Conservation (phyloP, 1,284 basidiomycete genomes). For the Xerocomus tenax region DNA sequence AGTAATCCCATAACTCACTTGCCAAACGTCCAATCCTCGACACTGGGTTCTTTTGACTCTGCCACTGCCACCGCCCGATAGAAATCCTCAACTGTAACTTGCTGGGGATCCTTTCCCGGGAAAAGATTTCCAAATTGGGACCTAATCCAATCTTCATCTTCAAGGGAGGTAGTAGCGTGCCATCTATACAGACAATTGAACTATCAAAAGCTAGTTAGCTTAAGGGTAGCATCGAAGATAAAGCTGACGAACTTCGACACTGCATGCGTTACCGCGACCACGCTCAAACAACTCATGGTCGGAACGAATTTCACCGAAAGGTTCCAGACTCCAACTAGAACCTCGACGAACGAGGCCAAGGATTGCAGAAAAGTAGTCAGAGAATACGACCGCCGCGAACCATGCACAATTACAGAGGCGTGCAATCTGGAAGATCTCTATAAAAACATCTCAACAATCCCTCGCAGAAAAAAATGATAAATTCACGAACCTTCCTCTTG, state of each 20-base stretch:
- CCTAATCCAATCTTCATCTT: constrained; percentile 64
- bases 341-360: constrained; percentile 65
- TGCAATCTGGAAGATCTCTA: constrained; percentile 71
- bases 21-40: constrained; percentile 62
- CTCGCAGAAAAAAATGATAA: neutral
- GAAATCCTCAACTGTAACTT: constrained; percentile 56
- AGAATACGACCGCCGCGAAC: constrained; percentile 65
- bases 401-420: constrained; percentile 70
- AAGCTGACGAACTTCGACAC: constrained; percentile 51
- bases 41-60: constrained; percentile 37
- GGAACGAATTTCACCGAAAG: constrained; percentile 58
- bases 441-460: neutral
- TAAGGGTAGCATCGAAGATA: neutral
- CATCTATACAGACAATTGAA: constrained; percentile 79
- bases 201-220: constrained; percentile 29
- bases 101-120: constrained; percentile 43
- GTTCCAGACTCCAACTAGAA: constrained; percentile 61
- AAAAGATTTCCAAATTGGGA: constrained; percentile 46
- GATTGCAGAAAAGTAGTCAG: constrained; percentile 70
- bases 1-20: constrained; percentile 32
- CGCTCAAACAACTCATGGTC: constrained; percentile 62
- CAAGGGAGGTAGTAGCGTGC: constrained; percentile 65
- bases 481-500: constrained; percentile 53
- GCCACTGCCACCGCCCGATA: constrained; percentile 38
- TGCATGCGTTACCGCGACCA: constrained; percentile 68